A percentile compares a stretch with the other conserved stretches of the same genome.
phyloP scores from a whole-genome alignment of 1,284 basidiomycete genomes.

The Filobasidium uniguttulatum region DNA sequence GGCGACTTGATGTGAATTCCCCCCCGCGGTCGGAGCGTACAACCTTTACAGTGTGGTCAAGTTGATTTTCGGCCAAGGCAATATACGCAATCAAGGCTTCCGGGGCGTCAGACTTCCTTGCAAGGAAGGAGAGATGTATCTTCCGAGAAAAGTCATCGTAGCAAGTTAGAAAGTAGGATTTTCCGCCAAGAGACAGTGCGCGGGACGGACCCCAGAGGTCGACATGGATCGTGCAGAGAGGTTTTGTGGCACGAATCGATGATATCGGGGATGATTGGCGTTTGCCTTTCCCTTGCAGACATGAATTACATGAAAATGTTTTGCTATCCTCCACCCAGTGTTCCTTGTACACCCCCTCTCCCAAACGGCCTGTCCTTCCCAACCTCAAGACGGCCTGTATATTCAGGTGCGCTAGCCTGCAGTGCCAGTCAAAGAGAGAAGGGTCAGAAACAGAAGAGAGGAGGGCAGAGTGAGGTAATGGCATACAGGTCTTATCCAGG shows the following conservation, averaged over 20 bases:
- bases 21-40: slow-evolving; percentile 13
- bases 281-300: not conserved
- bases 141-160: slow-evolving; percentile 16
- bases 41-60: slow-evolving; percentile 4
- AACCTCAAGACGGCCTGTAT: too few species aligned
- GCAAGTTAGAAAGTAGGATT: slow-evolving; percentile 13
- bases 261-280: not conserved
- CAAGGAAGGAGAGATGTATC: slow-evolving; percentile 2
- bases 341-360: too few species aligned
- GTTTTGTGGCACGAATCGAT: not conserved
- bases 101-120: slow-evolving; percentile 1
- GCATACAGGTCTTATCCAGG: too few species aligned
- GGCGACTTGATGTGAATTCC: slow-evolving; percentile 5
- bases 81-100: slow-evolving; percentile 3
- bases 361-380: too few species aligned
- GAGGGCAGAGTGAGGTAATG: too few species aligned
- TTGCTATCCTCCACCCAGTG: not conserved
- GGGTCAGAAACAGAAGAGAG: too few species aligned
- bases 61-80: slow-evolving; percentile 8
- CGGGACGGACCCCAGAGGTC: slow-evolving; percentile 17
- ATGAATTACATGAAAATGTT: not conserved
- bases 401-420: too few species aligned
- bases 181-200: slow-evolving; percentile 9
- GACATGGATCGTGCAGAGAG: slow-evolving; percentile 6
- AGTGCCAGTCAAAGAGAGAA: too few species aligned